A percentile compares a stretch with the other conserved stretches of the same genome.
These are phyloP conservation scores for cucumber (Cucumis sativus) DNA, from an alignment of 306 rosid species.

Conservation along the genomic window Cucumber_9930_V3 NC_026657.2:31353001-31353500, in stretches of 20 bases:
- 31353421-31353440: background rate
- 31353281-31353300: constrained; percentile 16
- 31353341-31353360: background rate
- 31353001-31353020: constrained; percentile 41
- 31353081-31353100: background rate
- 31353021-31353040: constrained; percentile 23
- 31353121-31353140: background rate
- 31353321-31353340: background rate
- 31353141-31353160: background rate
- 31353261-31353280: constrained; percentile 65
- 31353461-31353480: background rate
- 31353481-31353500: background rate
- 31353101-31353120: background rate
- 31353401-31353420: background rate
- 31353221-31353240: constrained; percentile 40
- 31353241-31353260: constrained; percentile 58
- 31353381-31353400: constrained; percentile 1
- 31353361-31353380: background rate
- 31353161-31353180: constrained; percentile 7
- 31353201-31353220: constrained; percentile 32
- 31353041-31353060: constrained; percentile 12
- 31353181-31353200: constrained; percentile 21
- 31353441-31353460: background rate
- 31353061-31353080: constrained; percentile 20
- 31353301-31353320: background rate